Evolutionary conservation across 345 rosid genomes (phyloP).

Genomic region (Pistacia atlantica): DNA sequence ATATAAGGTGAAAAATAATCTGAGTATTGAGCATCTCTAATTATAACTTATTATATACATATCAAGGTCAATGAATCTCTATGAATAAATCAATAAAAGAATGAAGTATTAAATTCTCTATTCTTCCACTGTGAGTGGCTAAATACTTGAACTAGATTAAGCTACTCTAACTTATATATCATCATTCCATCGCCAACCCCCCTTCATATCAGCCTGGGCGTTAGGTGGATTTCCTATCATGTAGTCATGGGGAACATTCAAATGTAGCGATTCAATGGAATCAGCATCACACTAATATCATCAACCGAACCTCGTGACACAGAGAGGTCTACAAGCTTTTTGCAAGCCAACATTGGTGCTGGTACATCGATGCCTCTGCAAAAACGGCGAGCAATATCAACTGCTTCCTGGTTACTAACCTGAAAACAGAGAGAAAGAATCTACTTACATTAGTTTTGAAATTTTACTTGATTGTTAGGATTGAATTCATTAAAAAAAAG

Average conservation of each 20-base stretch:
- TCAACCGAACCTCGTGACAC: slow-evolving; percentile 65
- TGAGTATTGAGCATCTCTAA: neutral
- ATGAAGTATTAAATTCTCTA: slow-evolving; percentile 4
- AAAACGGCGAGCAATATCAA: slow-evolving; percentile 63
- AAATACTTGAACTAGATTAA: neutral
- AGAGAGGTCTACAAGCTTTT: slow-evolving; percentile 76
- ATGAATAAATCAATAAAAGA: slow-evolving; percentile 12
- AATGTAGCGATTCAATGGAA: slow-evolving; percentile 47
- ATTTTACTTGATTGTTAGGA: neutral
- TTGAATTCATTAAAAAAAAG: neutral
- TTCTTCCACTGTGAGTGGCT: neutral
- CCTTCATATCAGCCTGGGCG: neutral
- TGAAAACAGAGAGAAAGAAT: slow-evolving; percentile 23
- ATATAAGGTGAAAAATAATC: neutral
- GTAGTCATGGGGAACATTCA: slow-evolving; percentile 14
- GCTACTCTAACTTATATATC: neutral
- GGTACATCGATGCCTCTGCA: slow-evolving; percentile 43
- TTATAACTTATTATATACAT: neutral
- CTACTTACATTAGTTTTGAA: neutral
- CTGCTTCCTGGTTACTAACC: slow-evolving; percentile 94
- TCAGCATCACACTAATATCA: slow-evolving; percentile 75
- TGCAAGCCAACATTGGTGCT: slow-evolving; percentile 60
- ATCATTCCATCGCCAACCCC: neutral
- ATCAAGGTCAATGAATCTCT: slow-evolving; percentile 3
- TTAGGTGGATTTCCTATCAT: neutral